A percentile compares a stretch with the other conserved stretches of the same genome.
Evolutionary conservation across 2,329 filamentous ascomycete genomes (phyloP).

Genomic region (Cladosporium sp.): DNA sequence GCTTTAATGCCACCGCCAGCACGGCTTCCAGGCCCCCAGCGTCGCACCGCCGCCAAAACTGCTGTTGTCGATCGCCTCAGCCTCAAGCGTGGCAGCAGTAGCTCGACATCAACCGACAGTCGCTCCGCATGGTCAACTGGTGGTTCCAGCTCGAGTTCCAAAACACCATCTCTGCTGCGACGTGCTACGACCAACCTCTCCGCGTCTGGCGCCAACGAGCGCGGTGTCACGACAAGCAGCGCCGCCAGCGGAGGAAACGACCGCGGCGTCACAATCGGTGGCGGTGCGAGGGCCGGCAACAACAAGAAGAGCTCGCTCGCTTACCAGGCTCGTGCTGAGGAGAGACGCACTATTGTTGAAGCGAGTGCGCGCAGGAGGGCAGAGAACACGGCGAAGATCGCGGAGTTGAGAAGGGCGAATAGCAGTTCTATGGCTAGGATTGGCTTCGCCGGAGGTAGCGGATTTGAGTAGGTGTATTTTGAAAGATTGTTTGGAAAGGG

Average conservation of each 20-base stretch:
- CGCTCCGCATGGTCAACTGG: constrained; percentile 37
- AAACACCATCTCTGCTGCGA: constrained; percentile 66
- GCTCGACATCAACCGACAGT: constrained; percentile 16
- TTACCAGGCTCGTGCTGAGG: constrained; percentile 56
- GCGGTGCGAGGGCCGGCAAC: constrained; percentile 38
- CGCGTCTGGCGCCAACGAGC: constrained; percentile 6
- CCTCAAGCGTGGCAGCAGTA: constrained; percentile 47
- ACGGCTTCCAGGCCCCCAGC: constrained; percentile 38
- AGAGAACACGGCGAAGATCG: constrained; percentile 44
- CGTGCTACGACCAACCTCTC: constrained; percentile 60
- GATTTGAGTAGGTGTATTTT: constrained; percentile 36
- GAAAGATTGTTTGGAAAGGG: no score
- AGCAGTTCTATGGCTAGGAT: constrained; percentile 35
- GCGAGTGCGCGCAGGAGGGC: constrained; percentile 49
- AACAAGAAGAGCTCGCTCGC: constrained; percentile 59
- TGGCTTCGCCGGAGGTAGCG: constrained; percentile 27
- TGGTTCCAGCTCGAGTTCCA: constrained; percentile 49
- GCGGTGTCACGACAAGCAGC: constrained; percentile 17
- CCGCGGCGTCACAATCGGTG: constrained; percentile 39
- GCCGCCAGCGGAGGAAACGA: constrained; percentile 19
- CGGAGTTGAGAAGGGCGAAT: constrained; percentile 37
- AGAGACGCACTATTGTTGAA: constrained; percentile 49
- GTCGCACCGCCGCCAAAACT: constrained; percentile 31
- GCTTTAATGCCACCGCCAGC: constrained; percentile 29
- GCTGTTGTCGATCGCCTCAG: constrained; percentile 69